phyloP scores from a whole-genome alignment of 768 basidiomycete species.

The Macrolepiota albuminosa region DNA sequence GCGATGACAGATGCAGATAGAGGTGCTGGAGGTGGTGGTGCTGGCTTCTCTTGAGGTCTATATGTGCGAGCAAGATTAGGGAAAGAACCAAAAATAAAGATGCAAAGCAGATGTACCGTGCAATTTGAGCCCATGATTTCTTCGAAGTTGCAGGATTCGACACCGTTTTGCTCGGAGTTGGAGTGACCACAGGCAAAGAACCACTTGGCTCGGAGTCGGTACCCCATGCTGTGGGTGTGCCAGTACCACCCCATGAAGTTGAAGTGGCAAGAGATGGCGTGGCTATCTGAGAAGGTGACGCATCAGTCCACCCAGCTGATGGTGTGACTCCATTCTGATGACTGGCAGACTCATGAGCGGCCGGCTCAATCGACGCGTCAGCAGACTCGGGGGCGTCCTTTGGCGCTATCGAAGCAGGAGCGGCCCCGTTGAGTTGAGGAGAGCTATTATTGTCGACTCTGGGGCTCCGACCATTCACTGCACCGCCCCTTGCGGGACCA shows the following conservation, averaged over 20 bases:
- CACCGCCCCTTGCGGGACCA: slow-evolving; percentile 38
- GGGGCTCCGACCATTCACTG: slow-evolving; percentile 35
- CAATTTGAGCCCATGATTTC: slow-evolving; percentile 84
- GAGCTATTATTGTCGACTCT: slow-evolving; percentile 30
- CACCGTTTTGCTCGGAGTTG: slow-evolving; percentile 27
- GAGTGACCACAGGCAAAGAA: slow-evolving; percentile 23
- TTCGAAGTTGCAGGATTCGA: slow-evolving; percentile 69
- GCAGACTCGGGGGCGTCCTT: slow-evolving; percentile 14
- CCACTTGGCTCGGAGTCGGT: slow-evolving; percentile 34
- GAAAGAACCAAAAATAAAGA: slow-evolving; percentile 3
- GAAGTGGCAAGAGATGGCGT: slow-evolving; percentile 26
- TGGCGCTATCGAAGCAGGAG: slow-evolving; percentile 17
- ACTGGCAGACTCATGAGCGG: slow-evolving; percentile 13
- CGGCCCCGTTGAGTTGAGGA: slow-evolving; percentile 20
- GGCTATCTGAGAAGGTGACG: slow-evolving; percentile 25
- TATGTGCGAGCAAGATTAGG: neutral
- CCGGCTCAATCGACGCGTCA: slow-evolving; percentile 23
- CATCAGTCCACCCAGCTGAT: slow-evolving; percentile 27
- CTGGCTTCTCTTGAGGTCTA: slow-evolving; percentile 65
- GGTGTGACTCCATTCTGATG: slow-evolving; percentile 26
- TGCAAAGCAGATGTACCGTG: slow-evolving; percentile 44
- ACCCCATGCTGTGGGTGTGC: slow-evolving; percentile 27
- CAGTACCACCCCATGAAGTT: slow-evolving; percentile 26
- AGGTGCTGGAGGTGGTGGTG: slow-evolving; percentile 35
- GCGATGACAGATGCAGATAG: slow-evolving; percentile 20